Base-by-base conservation (phyloP, 2,329 filamentous ascomycete genomes). In the Cordyceps javanica region DNA sequence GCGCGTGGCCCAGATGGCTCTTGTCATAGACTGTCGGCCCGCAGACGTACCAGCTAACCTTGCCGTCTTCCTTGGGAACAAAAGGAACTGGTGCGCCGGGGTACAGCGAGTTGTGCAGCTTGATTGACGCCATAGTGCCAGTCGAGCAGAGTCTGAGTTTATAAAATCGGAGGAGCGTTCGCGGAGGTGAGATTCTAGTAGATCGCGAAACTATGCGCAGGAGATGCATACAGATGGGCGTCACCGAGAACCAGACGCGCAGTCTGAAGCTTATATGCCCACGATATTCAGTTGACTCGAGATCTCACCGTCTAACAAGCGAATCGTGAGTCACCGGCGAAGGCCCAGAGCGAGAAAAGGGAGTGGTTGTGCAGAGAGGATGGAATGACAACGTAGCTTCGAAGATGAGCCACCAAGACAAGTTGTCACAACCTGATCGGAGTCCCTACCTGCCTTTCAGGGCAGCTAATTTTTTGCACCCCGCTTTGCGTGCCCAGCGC, bases 11-110 rank as follows among this genome's bases (percentile, higher is more conserved):
- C 46, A 93, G 73, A 76, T 93, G 90, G 61, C 87, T 82, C 73
- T 91, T 87, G 70, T 92, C 89, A 70, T 92, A 92, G 42, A 89
- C 86, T 3, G 91, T 96, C 59, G 91, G 91, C 19, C 91, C 91
- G 75, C 91, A 96, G 64, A 87, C 88, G 72, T 96, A 96, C 90
- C 91, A 96, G 5, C 84, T 85, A 28, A 95, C 82, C 68, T 87
- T 86, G 26, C 84, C 82, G 9, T 80, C 76, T 67, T 92, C 85
- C 49, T 89, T 80, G 14, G 90, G 89, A 44, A 87, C 75, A 67
- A 95, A 94, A 5, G 85, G 82, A 45, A 87, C 86, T 67, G 92
- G 90, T 11, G 79, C 79, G 60, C 88, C 82, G 11, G 90, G 78
- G 65, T 75, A 88, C 66, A 96, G 77, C 6, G 88, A 91, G 74